Percentiles rank a stretch among this genome's conserved stretches.
These are phyloP conservation scores for Trypanosoma avium DNA, from an alignment of 208 protist genomes.

Conservation along the genomic window DNA sequence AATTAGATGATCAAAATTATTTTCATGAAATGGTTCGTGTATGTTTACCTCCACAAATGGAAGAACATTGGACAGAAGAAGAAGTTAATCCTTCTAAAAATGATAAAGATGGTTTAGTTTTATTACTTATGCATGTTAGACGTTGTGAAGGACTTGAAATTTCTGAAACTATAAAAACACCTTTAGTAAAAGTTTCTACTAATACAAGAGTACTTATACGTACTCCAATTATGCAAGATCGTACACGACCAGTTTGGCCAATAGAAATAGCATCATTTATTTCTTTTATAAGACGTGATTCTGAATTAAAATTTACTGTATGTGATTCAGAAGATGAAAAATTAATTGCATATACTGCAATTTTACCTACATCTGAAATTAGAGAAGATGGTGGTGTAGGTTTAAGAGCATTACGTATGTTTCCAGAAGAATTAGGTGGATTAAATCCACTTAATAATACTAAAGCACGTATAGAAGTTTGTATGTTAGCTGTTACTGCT, in stretches of 20 bases:
- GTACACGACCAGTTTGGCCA: slow-evolving; percentile 43
- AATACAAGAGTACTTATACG: slow-evolving; percentile 63
- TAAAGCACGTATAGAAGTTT: slow-evolving; percentile 47
- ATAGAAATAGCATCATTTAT: slow-evolving; percentile 82
- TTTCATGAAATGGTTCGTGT: slow-evolving; percentile 79
- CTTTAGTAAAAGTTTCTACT: slow-evolving; percentile 70
- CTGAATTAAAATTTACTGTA: slow-evolving; percentile 58
- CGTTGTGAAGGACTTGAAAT: slow-evolving; percentile 50
- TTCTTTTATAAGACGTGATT: slow-evolving; percentile 64
- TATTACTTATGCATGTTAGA: slow-evolving; percentile 78
- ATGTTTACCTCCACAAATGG: slow-evolving; percentile 50
- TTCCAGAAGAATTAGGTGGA: slow-evolving; percentile 7
- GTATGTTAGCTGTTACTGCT: slow-evolving; percentile 68
- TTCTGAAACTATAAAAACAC: slow-evolving; percentile 33
- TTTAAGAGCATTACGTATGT: slow-evolving; percentile 42
- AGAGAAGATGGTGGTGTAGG: slow-evolving; percentile 72
- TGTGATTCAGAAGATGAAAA: slow-evolving; percentile 54
- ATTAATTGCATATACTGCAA: slow-evolving; percentile 48
- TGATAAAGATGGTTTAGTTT: slow-evolving; percentile 37
- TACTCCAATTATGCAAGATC: slow-evolving; percentile 53
- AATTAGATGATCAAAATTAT: slow-evolving; percentile 87
- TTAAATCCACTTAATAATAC: background rate
- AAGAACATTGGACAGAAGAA: slow-evolving; percentile 64
- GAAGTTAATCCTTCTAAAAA: background rate
- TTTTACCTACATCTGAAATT: slow-evolving; percentile 42